phyloP scores from a whole-genome alignment of 1,139 yeast genomes.

The Yamadazyma blattariae region DNA sequence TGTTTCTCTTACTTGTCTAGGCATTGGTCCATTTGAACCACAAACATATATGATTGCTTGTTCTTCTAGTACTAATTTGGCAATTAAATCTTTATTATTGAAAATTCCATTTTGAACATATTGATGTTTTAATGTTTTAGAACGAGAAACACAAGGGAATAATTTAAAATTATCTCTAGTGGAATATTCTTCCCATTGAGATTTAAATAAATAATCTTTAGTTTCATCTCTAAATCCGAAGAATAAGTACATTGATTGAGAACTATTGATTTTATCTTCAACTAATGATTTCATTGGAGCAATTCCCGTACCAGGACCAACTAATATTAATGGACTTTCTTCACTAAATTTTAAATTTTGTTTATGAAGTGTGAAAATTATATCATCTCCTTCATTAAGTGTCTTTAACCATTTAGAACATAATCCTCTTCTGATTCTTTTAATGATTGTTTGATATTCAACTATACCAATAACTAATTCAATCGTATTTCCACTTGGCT shows the following conservation, averaged over 20 bases:
- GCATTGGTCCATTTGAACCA: slow-evolving; percentile 96
- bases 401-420: slow-evolving; percentile 76
- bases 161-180: slow-evolving; percentile 29
- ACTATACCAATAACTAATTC: slow-evolving; percentile 82
- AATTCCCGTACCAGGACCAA: slow-evolving; percentile 90
- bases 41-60: slow-evolving; percentile 71
- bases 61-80: slow-evolving; percentile 50
- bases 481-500: slow-evolving; percentile 37
- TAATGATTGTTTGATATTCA: slow-evolving; percentile 77
- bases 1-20: slow-evolving; percentile 81
- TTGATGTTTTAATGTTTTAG: slow-evolving; percentile 35
- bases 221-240: slow-evolving; percentile 71
- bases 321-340: slow-evolving; percentile 58
- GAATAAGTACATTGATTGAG: slow-evolving; percentile 48
- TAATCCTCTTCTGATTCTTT: slow-evolving; percentile 74
- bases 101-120: slow-evolving; percentile 77
- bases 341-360: slow-evolving; percentile 36
- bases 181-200: slow-evolving; percentile 42
- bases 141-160: slow-evolving; percentile 64
- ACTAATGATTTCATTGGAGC: slow-evolving; percentile 83
- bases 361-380: slow-evolving; percentile 56
- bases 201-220: slow-evolving; percentile 67
- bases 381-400: slow-evolving; percentile 43
- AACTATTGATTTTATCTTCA: slow-evolving; percentile 19
- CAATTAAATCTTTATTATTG: slow-evolving; percentile 44